Evolutionary conservation across 768 basidiomycete species (phyloP), one percentile per base, ranked within the genome.

Genomic region (Pleurotus sapidus): DNA sequence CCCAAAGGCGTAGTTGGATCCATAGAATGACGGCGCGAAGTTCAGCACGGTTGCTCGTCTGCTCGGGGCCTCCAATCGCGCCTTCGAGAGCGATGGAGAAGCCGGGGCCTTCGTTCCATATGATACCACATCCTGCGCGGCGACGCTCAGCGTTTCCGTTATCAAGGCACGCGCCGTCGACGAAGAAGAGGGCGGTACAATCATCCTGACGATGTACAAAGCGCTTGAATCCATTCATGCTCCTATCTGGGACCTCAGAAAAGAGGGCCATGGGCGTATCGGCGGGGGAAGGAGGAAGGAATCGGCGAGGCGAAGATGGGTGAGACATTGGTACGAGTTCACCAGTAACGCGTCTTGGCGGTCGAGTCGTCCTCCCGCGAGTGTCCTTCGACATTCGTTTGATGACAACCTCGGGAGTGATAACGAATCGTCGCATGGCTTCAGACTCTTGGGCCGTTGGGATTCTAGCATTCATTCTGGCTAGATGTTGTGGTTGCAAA

Each of bases 21-120:
- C 64, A 67, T 12, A 47, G 55, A 43, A 68, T 60, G 12, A 61
- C 70, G n/a, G 70, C 72, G 14, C 70, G 66, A 0, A 72, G 67
- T 62, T 72, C 72, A n/a, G 72, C 72, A 63, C 74, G 63, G 70
- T 68, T 65, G 60, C 64, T 58, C 64, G 72, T 65, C 62, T 65
- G 66, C 58, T 59, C 5, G 58, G 59, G 17, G 57, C 56, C 23
- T 20, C 49, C 49, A 42, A 53, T 14, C 3, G 30, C 42, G 34
- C 30, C 49, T 50, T 58, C 57, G 17, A 58, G 34, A n/a, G 48
- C n/a, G 30, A 51, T 39, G 20, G 57, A 50, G 39, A 23, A 30
- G 34, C 50, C 57, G 14, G 14, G 30, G 24, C n/a, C n/a, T 25
- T 27, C 17, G 34, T 45, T 45, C 18, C 49, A 51, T 23, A 58